Evolutionary conservation across 1,284 basidiomycete genomes (phyloP).

Genomic region (Cutaneotrichosporon sp.): DNA sequence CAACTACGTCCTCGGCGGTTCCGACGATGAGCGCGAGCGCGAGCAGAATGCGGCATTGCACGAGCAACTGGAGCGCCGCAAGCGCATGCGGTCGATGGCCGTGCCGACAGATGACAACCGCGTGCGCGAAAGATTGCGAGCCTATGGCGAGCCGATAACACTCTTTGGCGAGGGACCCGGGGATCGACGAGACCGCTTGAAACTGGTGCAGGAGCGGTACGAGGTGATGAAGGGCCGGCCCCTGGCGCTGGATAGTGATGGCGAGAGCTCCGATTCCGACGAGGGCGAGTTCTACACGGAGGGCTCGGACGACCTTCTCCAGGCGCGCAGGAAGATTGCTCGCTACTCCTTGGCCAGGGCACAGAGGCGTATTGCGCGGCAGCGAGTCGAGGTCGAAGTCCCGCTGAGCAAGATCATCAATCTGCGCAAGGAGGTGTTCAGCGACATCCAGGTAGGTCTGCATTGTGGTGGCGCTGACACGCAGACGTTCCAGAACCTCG

Average conservation of each 20-base stretch:
- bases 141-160: conserved; percentile 93
- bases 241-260: conserved; percentile 51
- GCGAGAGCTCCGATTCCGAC: conserved; percentile 56
- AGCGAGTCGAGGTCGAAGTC: conserved; percentile 78
- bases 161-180: conserved; percentile 85
- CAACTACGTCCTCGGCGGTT: conserved; percentile 44
- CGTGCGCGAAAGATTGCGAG: conserved; percentile 79
- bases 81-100: conserved; percentile 84
- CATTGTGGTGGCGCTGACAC: conserved; percentile 8
- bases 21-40: conserved; percentile 49
- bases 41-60: conserved; percentile 66
- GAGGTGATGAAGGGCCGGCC: conserved; percentile 55
- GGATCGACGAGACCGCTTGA: conserved; percentile 80
- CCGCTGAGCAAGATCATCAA: conserved; percentile 89
- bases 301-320: conserved; percentile 76
- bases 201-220: conserved; percentile 85
- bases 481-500: conserved; percentile 82
- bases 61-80: conserved; percentile 91
- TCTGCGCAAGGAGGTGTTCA: conserved; percentile 80
- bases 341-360: conserved; percentile 91
- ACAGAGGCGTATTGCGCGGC: conserved; percentile 81
- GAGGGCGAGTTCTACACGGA: conserved; percentile 96
- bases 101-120: conserved; percentile 95
- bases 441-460: conserved; percentile 72
- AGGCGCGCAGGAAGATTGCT: conserved; percentile 76